A percentile compares a stretch with the other conserved stretches of the same genome.
Conservation (phyloP, 2,329 filamentous ascomycete genomes). For the Hymenoscyphus scutula region DNA sequence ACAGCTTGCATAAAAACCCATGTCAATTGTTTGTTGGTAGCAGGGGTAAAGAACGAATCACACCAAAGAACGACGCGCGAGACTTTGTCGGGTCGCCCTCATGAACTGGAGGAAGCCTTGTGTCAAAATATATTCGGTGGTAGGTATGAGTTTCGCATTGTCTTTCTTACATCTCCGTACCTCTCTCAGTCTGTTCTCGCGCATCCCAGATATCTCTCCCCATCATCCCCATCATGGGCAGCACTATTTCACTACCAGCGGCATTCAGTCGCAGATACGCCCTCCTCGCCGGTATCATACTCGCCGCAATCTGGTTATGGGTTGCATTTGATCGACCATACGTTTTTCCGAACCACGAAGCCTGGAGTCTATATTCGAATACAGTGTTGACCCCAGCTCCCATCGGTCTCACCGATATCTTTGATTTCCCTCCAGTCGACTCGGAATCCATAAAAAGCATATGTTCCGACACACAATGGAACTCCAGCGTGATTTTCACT, state of each 20-base stretch:
- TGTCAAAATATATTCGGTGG: too few species aligned
- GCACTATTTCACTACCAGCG: neutral
- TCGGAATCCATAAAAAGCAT: slow-evolving; percentile 25
- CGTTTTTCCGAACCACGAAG: neutral
- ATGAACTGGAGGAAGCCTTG: too few species aligned
- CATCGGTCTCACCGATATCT: slow-evolving; percentile 13
- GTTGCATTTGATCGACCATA: slow-evolving; percentile 19
- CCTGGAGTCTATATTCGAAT: slow-evolving; percentile 1
- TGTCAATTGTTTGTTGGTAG: too few species aligned
- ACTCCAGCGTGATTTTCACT: slow-evolving; percentile 27
- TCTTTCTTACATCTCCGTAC: neutral
- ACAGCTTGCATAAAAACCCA: too few species aligned
- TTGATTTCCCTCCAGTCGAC: slow-evolving; percentile 26
- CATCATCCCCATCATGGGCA: neutral
- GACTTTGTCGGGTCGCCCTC: too few species aligned
- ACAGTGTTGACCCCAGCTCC: neutral
- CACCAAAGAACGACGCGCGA: too few species aligned
- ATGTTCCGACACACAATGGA: slow-evolving; percentile 29
- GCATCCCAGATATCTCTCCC: neutral
- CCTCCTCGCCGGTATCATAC: slow-evolving; percentile 6
- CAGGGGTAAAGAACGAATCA: too few species aligned
- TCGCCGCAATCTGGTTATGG: slow-evolving; percentile 15
- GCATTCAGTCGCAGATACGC: slow-evolving; percentile 15
- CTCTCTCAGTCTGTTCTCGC: neutral
- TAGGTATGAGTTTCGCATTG: too few species aligned